A percentile compares a stretch with the other conserved stretches of the same genome.
Conservation (phyloP, 2,329 filamentous ascomycete genomes). For the Exophiala bonariae region DNA sequence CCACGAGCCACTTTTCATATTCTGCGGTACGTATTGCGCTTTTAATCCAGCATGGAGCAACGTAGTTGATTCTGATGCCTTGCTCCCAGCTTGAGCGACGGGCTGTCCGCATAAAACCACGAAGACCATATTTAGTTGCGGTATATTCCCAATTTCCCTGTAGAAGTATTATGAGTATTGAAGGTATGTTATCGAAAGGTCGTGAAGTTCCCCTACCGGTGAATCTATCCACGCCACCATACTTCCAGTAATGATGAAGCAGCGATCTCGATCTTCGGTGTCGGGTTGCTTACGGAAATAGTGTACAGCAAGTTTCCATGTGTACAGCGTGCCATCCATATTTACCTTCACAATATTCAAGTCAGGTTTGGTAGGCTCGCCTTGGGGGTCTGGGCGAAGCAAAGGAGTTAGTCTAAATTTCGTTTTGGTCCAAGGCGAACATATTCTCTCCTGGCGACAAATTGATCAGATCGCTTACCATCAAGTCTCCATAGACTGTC, state of each 20-base stretch:
- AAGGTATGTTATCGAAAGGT: constrained; percentile 8
- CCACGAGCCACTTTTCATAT: constrained; percentile 18
- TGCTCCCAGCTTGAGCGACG: constrained; percentile 42
- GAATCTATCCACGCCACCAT: constrained; percentile 51
- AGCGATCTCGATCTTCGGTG: constrained; percentile 40
- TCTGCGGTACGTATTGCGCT: constrained; percentile 20
- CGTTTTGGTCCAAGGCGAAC: not conserved
- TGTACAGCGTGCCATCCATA: constrained; percentile 45
- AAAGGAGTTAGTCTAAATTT: no score
- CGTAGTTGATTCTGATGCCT: constrained; percentile 49
- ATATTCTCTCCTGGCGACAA: not conserved
- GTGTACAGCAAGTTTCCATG: constrained; percentile 48
- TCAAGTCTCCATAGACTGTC: constrained; percentile 43
- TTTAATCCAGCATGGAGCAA: constrained; percentile 40
- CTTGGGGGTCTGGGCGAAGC: constrained; percentile 9
- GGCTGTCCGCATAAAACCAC: constrained; percentile 46
- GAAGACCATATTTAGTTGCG: constrained; percentile 45
- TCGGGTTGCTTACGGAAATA: constrained; percentile 44
- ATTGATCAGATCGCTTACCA: constrained; percentile 29
- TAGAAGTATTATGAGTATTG: not conserved
- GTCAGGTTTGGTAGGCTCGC: constrained; percentile 38
- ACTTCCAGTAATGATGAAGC: constrained; percentile 51
- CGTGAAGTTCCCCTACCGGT: no score
- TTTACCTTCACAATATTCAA: constrained; percentile 46
- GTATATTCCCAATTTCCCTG: constrained; percentile 44